Conservation (phyloP, 305 asterid species). For the Solanum aculeatissimum region DNA sequence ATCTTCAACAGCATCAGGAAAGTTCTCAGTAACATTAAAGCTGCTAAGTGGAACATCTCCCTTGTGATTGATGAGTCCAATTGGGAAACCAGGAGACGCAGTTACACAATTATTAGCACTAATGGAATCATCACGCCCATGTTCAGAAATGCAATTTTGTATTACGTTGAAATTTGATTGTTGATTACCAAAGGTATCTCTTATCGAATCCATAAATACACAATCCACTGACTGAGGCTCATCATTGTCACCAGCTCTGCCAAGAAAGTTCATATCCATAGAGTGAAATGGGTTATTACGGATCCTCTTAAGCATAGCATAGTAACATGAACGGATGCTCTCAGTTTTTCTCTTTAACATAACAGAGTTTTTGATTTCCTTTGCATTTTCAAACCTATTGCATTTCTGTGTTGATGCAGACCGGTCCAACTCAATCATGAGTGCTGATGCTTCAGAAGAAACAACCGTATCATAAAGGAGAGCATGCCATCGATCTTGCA, state of each 20-base stretch:
- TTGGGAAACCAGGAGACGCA: neutral
- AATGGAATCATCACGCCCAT: slow-evolving; percentile 10
- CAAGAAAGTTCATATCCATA: slow-evolving; percentile 23
- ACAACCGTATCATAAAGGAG: slow-evolving; percentile 62
- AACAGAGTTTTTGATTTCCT: slow-evolving; percentile 18
- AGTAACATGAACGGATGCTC: slow-evolving; percentile 41
- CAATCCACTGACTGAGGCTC: slow-evolving; percentile 13
- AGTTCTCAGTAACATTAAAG: neutral
- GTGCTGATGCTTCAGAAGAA: slow-evolving; percentile 41
- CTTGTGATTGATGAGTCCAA: neutral
- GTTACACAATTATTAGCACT: slow-evolving; percentile 11
- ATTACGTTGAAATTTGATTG: slow-evolving; percentile 14
- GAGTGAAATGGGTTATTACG: slow-evolving; percentile 31
- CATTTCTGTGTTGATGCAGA: slow-evolving; percentile 21
- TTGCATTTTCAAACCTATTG: slow-evolving; percentile 20
- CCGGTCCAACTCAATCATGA: slow-evolving; percentile 37
- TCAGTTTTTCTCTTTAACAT: slow-evolving; percentile 45
- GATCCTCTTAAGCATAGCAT: slow-evolving; percentile 60
- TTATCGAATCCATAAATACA: slow-evolving; percentile 11
- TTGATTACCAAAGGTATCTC: slow-evolving; percentile 25
- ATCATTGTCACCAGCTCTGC: slow-evolving; percentile 11
- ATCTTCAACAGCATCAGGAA: neutral
- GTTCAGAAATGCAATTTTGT: slow-evolving; percentile 16
- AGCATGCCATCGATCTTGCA: slow-evolving; percentile 64
- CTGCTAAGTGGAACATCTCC: neutral